Percentiles rank a stretch among this genome's conserved stretches.
Conservation (phyloP, 345 rosid genomes). For the Anastatica hierochuntica region DNA sequence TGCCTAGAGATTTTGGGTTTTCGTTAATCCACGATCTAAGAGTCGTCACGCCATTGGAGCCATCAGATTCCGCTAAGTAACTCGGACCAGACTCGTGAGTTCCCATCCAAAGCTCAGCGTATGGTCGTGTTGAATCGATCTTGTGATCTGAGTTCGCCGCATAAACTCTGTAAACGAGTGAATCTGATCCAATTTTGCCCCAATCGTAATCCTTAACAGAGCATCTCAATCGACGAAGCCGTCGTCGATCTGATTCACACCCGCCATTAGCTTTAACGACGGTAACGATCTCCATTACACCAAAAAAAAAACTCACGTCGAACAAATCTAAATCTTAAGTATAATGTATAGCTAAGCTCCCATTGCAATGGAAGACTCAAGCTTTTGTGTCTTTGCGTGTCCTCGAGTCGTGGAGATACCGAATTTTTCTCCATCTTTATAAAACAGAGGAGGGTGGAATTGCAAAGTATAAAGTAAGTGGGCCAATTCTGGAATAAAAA, state of each 20-base stretch:
- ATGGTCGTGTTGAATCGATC: constrained; percentile 39
- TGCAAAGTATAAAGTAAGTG: background rate
- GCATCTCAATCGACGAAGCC: constrained; percentile 44
- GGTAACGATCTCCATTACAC: constrained; percentile 20
- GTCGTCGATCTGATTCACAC: constrained; percentile 15
- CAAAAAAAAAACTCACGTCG: too few relatives aligned
- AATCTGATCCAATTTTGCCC: constrained; percentile 60
- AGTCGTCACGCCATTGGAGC: constrained; percentile 33
- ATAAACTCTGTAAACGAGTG: constrained; percentile 55
- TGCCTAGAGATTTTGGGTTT: constrained; percentile 71
- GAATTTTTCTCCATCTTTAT: constrained; percentile 3
- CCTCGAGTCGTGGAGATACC: constrained; percentile 5
- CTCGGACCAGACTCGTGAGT: constrained; percentile 86
- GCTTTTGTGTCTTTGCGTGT: constrained; percentile 5
- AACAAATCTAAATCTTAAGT: background rate
- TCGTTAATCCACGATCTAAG: constrained; percentile 65
- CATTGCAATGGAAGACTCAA: constrained; percentile 16
- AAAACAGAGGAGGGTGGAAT: constrained; percentile 18
- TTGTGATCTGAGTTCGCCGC: constrained; percentile 44
- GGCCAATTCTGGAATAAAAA: background rate
- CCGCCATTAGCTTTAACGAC: constrained; percentile 24
- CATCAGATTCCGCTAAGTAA: constrained; percentile 33
- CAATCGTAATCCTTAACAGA: constrained; percentile 81
- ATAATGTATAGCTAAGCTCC: constrained; percentile 10
- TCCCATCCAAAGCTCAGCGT: constrained; percentile 72